These are phyloP conservation scores for Berberis thunbergii DNA, from an alignment of 164 flowering plant species.

Conservation along the genomic window DNA sequence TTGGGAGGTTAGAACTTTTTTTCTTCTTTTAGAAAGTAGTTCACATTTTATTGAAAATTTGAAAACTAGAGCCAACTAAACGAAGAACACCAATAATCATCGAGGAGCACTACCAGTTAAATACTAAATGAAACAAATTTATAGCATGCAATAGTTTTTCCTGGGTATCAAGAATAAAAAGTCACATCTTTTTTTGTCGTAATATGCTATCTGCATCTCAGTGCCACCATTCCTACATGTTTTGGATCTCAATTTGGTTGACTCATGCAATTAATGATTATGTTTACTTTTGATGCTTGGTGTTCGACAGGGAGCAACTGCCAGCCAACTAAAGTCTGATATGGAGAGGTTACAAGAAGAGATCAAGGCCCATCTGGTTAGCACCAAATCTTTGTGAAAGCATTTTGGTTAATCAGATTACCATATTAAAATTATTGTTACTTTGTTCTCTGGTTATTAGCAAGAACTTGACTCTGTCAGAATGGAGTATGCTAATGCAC, in stretches of 20 bases:
- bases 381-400: constrained; percentile 5
- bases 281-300: constrained; percentile 4
- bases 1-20: too few species aligned
- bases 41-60: too few species aligned
- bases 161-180: neutral
- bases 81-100: too few species aligned
- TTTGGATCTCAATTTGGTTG: constrained; percentile 1
- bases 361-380: constrained; percentile 68
- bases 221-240: neutral
- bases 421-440: neutral
- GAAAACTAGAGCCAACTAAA: too few species aligned
- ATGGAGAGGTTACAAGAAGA: constrained; percentile 77
- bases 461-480: constrained; percentile 66
- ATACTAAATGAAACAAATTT: too few species aligned
- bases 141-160: too few species aligned
- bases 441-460: constrained; percentile 28
- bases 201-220: neutral
- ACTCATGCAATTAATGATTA: neutral
- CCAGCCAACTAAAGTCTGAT: constrained; percentile 67
- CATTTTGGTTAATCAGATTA: neutral
- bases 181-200: neutral
- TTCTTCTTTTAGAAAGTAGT: too few species aligned
- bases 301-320: constrained; percentile 59
- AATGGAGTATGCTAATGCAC: constrained; percentile 71
- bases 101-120: too few species aligned